phyloP scores from a whole-genome alignment of 345 rosid species.

The Punica granatum region DNA sequence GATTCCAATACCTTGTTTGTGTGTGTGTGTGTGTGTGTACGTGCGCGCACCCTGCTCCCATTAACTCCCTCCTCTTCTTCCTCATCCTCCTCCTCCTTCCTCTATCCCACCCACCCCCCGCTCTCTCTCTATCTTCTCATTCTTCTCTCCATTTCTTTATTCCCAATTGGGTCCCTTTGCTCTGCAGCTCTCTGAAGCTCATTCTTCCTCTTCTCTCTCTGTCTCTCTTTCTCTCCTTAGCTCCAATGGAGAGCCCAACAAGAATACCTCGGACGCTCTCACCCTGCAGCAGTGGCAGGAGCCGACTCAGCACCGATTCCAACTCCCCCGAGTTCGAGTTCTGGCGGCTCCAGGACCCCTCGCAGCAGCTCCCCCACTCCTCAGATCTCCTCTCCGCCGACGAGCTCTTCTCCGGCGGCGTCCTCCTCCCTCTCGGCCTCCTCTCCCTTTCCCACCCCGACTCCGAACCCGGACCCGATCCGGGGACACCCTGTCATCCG shows the following conservation, averaged over 20 bases:
- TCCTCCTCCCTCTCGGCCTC: conserved; percentile 55
- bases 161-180: background rate
- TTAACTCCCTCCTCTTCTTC: too few species aligned
- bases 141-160: background rate
- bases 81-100: too few species aligned
- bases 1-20: too few species aligned
- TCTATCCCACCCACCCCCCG: too few species aligned
- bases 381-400: conserved; percentile 69
- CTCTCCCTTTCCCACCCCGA: conserved; percentile 10
- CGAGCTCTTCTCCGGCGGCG: conserved; percentile 62
- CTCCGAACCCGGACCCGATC: background rate
- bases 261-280: conserved; percentile 8
- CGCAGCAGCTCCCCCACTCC: conserved; percentile 32
- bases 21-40: too few species aligned
- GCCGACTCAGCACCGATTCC: conserved; percentile 13
- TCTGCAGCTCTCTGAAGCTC: background rate
- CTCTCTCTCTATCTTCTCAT: background rate
- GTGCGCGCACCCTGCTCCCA: too few species aligned
- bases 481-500: background rate
- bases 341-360: conserved; percentile 50
- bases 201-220: background rate
- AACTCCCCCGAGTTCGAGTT: conserved; percentile 73
- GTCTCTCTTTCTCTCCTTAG: background rate
- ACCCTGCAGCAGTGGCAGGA: conserved; percentile 13
- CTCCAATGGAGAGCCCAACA: conserved; percentile 12